Evolutionary conservation across 2,329 filamentous ascomycete genomes (phyloP).

Genomic region (Trichothecium roseum): DNA sequence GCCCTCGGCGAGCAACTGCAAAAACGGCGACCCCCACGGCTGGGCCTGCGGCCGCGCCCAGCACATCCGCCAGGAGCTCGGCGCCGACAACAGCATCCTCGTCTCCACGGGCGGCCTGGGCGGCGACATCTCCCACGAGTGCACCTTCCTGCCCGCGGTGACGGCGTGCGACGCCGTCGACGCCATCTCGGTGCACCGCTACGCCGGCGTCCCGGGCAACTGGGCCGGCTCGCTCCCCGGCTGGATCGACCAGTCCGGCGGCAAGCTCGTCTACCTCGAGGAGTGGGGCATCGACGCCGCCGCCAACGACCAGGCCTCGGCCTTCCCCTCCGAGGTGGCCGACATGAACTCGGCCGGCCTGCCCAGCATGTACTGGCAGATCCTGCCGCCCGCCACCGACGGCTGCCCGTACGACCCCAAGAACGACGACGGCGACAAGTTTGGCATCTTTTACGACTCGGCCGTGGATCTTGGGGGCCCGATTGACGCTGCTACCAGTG

Average conservation of each 20-base stretch:
- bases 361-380: conserved; percentile 21
- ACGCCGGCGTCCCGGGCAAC: conserved; percentile 13
- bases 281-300: conserved; percentile 13
- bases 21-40: conserved; percentile 9
- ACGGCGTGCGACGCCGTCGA: conserved; percentile 17
- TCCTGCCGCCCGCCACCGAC: conserved; percentile 11
- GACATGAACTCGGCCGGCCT: conserved; percentile 18
- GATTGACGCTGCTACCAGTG: conserved; percentile 5
- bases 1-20: conserved; percentile 12
- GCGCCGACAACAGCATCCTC: conserved; percentile 15
- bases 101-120: conserved; percentile 20
- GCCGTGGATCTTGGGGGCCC: conserved; percentile 6
- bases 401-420: conserved; percentile 2
- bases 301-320: conserved; percentile 6
- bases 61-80: conserved; percentile 12
- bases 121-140: conserved; percentile 17
- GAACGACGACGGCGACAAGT: conserved; percentile 5
- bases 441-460: conserved; percentile 7
- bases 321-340: conserved; percentile 14
- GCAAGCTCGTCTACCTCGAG: conserved; percentile 19
- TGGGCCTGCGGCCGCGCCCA: conserved; percentile 21
- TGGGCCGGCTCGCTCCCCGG: conserved; percentile 12
- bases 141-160: conserved; percentile 15
- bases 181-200: conserved; percentile 12
- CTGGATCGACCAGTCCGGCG: conserved; percentile 13